Percentiles rank a stretch among this genome's conserved stretches.
Evolutionary conservation across 106 monocot species (phyloP).

Genomic region (Dendrobium chrysotoxum): DNA sequence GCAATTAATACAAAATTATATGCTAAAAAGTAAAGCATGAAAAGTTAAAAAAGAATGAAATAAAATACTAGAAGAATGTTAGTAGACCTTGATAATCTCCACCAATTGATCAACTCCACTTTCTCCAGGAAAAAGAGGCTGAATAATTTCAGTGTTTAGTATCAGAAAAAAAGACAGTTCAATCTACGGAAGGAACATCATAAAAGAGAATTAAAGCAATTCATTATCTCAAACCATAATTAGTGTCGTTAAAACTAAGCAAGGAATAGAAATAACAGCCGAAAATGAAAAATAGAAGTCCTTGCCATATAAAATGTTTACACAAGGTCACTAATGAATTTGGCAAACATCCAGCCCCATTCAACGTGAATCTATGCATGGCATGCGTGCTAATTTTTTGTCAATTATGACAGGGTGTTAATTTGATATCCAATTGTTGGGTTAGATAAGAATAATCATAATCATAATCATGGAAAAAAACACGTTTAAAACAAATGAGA

Average conservation of each 20-base stretch:
- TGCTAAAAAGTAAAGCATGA: background rate
- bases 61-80: background rate
- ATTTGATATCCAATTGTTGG: too few species aligned
- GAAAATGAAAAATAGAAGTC: background rate
- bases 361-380: background rate
- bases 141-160: conserved; percentile 7
- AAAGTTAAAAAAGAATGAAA: background rate
- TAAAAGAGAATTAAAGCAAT: background rate
- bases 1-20: background rate
- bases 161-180: background rate
- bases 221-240: background rate
- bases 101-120: conserved; percentile 33
- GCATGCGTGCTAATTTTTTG: background rate
- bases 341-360: too few species aligned
- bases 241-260: background rate
- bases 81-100: conserved; percentile 25
- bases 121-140: conserved; percentile 30
- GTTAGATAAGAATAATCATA: background rate
- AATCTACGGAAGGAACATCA: background rate
- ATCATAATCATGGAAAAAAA: background rate
- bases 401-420: background rate
- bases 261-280: background rate
- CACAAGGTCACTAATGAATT: background rate
- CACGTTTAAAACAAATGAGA: background rate
- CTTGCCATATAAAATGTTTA: background rate